These are phyloP conservation scores for Fragosphaeria purpurea DNA, from an alignment of 2,329 filamentous ascomycete genomes.

Conservation along the genomic window DNA sequence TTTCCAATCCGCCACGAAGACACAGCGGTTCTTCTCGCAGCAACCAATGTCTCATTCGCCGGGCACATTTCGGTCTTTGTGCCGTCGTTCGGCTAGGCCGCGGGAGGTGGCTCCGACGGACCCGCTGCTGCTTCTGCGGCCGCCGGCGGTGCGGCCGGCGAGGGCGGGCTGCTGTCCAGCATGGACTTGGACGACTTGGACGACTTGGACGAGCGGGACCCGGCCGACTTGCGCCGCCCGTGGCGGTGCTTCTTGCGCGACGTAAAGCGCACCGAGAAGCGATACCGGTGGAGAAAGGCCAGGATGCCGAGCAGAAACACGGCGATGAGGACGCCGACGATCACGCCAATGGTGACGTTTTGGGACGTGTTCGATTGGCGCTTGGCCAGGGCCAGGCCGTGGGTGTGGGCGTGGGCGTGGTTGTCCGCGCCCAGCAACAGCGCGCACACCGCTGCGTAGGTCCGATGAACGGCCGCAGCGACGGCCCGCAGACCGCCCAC, in stretches of 20 bases:
- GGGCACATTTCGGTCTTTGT: neutral
- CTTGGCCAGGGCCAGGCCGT: neutral
- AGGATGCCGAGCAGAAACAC: conserved; percentile 5
- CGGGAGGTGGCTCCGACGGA: neutral
- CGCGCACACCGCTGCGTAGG: neutral
- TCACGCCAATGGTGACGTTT: conserved; percentile 12
- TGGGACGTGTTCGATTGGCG: neutral
- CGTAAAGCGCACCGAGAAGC: conserved; percentile 3
- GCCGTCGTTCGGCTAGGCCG: too few relatives aligned
- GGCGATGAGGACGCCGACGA: conserved; percentile 6
- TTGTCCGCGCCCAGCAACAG: neutral
- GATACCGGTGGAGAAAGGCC: conserved; percentile 10
- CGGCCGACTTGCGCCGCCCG: neutral
- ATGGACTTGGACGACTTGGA: conserved; percentile 6
- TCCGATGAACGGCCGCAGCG: neutral
- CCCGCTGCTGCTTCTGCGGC: neutral
- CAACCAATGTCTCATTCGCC: too few relatives aligned
- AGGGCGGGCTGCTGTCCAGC: conserved; percentile 5
- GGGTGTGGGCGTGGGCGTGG: neutral
- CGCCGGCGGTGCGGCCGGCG: neutral
- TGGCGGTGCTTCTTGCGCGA: neutral
- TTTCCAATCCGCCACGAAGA: too few relatives aligned
- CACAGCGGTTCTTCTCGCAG: too few relatives aligned
- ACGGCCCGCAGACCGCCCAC: too few relatives aligned
- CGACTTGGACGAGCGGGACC: conserved; percentile 3